Evolutionary conservation across 78 protist genomes (phyloP), one percentile per base, ranked within the genome.

Genomic region (Tieghemostelium lacteum): DNA sequence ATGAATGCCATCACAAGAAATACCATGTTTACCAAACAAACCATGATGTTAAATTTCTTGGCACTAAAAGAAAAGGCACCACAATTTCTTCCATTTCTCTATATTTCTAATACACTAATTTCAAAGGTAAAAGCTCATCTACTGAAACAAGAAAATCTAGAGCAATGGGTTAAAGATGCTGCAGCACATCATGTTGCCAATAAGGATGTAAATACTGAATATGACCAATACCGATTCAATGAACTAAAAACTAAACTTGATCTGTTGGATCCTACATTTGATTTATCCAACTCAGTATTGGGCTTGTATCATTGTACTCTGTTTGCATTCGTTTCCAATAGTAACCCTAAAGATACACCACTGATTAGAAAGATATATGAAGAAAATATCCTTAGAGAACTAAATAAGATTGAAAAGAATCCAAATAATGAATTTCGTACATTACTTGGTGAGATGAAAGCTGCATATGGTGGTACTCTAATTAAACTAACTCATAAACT

Each of bases 161-260:
- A 4, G 4, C 6, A 64, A 16, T 64, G 49, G 52, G 5, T 64
- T 2, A 2, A 3, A 1, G 49, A 5, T 64, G 49, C 71, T 4
- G 49, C 36, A 3, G 16, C 19, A 39, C 26, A 64, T 36, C 19
- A 36, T 36, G 31, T 19, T 20, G 49, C 3, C 1, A 16, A 64
- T 19, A 45, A 45, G n/a, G 10, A 6, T 14, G 10, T 45, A 6
- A 2, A 3, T 6, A 12, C 3, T 17, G 39, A 34, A 4, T 64
- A 36, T 36, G 71, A 64, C 49, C 5, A 26, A 3, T 64, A 64
- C 22, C 3, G 71, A 34, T 64, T 64, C 22, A 10, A 2, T 8
- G 71, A 64, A 33, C 36, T 64, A 19, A 64, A 64, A 36, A 36
- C 52, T 37, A 64, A 64, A 64, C 71, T 64, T n/a, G 71, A 64